A percentile compares a stretch with the other conserved stretches of the same genome.
phyloP scores from a whole-genome alignment of 345 rosid species.

The Melaleuca quinquenervia region DNA sequence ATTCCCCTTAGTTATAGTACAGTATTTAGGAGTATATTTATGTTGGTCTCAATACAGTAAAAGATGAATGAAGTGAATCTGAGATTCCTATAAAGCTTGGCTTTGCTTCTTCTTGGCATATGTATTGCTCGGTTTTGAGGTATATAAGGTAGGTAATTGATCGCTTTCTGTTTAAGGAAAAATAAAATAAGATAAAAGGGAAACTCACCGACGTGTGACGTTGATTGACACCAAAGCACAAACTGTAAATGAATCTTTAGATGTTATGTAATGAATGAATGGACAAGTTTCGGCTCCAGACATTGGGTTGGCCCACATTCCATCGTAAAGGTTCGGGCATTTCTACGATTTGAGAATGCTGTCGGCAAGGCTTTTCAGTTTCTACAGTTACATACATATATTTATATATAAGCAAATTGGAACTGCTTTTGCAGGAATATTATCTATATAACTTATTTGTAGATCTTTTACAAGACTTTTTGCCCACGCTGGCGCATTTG shows the following conservation, averaged over 20 bases:
- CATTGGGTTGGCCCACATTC: neutral
- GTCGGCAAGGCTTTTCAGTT: neutral
- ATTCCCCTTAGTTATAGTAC: neutral
- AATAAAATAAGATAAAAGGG: neutral
- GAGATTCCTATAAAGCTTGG: no score
- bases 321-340: neutral
- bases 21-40: no score
- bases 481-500: no score
- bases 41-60: neutral
- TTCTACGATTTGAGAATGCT: neutral
- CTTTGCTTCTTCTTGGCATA: no score
- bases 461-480: no score
- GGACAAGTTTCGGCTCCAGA: neutral
- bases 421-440: neutral
- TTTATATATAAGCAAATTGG: neutral
- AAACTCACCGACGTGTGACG: neutral
- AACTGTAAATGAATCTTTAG: neutral
- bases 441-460: no score
- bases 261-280: neutral
- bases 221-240: neutral
- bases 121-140: neutral
- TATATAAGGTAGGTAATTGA: neutral
- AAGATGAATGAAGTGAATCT: neutral
- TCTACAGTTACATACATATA: neutral
- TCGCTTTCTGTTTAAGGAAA: neutral